A percentile compares a stretch with the other conserved stretches of the same genome.
Conservation (phyloP, 768 basidiomycete species). For the Rhodotorula kratochvilovae region DNA sequence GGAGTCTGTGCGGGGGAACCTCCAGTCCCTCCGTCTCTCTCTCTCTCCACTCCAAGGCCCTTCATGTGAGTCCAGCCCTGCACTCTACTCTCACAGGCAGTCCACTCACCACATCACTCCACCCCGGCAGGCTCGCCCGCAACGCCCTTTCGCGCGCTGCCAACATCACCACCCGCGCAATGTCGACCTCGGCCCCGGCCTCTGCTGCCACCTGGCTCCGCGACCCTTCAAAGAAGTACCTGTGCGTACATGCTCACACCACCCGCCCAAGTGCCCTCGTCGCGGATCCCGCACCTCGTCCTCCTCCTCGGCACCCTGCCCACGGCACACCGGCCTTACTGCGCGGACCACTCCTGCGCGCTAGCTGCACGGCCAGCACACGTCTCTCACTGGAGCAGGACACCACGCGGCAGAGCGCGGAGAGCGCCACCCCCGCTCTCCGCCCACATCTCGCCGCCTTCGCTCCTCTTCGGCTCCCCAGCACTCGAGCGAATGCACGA, state of each 20-base stretch:
- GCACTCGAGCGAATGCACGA: neutral
- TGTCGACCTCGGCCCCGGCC: slow-evolving; percentile 15
- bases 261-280: no score
- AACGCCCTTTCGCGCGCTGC: slow-evolving; percentile 16
- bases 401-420: no score
- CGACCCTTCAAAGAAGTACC: slow-evolving; percentile 34
- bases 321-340: no score
- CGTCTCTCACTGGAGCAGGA: no score
- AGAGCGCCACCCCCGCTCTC: no score
- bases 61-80: neutral
- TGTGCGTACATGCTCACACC: neutral
- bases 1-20: no score
- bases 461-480: neutral
- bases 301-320: no score
- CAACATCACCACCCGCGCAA: slow-evolving; percentile 13
- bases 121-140: slow-evolving; percentile 24
- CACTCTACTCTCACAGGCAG: neutral
- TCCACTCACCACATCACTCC: neutral
- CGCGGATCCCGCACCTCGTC: no score
- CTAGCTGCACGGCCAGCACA: no score
- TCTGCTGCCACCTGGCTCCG: slow-evolving; percentile 26
- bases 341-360: no score
- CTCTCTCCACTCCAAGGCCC: no score
- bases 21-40: no score
- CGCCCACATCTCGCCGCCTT: neutral